Conservation (phyloP, 2,329 filamentous ascomycete genomes). For the Chaetomiaceae sp. region DNA sequence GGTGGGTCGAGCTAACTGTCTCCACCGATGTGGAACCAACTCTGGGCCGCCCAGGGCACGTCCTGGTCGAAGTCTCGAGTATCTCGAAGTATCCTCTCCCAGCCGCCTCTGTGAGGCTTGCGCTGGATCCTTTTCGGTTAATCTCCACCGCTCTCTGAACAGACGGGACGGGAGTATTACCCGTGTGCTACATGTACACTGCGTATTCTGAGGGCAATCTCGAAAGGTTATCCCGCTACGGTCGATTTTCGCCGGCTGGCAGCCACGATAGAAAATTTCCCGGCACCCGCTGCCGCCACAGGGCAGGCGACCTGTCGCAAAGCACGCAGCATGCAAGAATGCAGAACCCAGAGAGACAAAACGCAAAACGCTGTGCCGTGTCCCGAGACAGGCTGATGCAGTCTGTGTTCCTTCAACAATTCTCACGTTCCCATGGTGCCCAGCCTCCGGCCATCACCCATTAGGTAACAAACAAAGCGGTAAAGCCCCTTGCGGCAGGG, state of each 20-base stretch:
- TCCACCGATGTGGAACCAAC: not conserved
- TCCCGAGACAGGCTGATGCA: slow-evolving; percentile 10
- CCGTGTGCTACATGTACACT: not conserved
- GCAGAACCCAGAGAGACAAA: too few relatives aligned
- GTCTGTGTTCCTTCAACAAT: not conserved
- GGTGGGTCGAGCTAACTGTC: not conserved
- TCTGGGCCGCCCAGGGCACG: not conserved
- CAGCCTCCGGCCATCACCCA: not conserved
- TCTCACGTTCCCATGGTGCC: not conserved
- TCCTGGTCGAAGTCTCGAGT: too few relatives aligned
- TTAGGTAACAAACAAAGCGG: slow-evolving; percentile 16
- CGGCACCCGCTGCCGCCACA: too few relatives aligned
- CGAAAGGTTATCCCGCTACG: not conserved
- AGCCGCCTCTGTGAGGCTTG: not conserved
- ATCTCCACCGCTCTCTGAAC: not conserved
- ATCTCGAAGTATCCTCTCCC: not conserved
- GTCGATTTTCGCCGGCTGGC: not conserved
- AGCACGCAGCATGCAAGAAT: too few relatives aligned
- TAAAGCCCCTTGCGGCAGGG: slow-evolving; percentile 4
- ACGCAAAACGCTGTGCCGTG: slow-evolving; percentile 6
- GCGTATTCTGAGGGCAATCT: not conserved
- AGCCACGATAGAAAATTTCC: slow-evolving; percentile 6
- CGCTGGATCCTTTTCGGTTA: too few relatives aligned
- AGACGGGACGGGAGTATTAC: not conserved
- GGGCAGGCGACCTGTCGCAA: too few relatives aligned